Evolutionary conservation across 192 early-diverging fungal species (phyloP).

Genomic region (Linnemannia schmuckeri): DNA sequence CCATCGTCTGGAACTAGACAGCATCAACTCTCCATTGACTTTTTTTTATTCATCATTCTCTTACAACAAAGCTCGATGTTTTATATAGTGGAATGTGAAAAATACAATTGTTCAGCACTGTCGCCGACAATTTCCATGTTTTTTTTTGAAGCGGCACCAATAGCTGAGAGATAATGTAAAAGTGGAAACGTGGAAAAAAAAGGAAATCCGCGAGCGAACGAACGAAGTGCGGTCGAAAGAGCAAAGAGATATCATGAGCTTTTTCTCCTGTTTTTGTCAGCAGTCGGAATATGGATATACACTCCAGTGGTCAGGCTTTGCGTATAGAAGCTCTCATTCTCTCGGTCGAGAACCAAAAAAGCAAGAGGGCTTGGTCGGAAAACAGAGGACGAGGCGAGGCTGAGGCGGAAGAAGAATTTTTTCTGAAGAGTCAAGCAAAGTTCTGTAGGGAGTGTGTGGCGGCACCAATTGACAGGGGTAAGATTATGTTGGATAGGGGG

Average conservation of each 20-base stretch:
- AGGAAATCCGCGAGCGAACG: neutral
- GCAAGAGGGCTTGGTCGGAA: neutral
- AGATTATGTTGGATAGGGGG: neutral
- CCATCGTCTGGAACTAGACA: neutral
- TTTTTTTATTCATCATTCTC: too few relatives aligned
- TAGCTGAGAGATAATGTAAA: slow-evolving; percentile 6
- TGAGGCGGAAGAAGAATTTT: neutral
- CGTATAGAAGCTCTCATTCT: neutral
- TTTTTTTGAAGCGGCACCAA: slow-evolving; percentile 23
- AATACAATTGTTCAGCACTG: neutral
- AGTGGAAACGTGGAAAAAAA: neutral
- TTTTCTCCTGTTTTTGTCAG: neutral
- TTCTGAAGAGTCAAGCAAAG: neutral
- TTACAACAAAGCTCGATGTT: too few relatives aligned
- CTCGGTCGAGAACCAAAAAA: neutral
- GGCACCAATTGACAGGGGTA: neutral
- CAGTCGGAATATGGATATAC: neutral
- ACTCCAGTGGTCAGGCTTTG: neutral
- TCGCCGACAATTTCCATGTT: neutral
- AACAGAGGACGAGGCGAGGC: neutral
- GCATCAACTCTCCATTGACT: too few relatives aligned
- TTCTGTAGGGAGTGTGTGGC: neutral
- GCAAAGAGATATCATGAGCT: neutral
- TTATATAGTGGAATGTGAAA: neutral
- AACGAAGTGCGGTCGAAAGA: neutral